Conservation (phyloP, 306 rosid species). For the Rosa persica region DNA sequence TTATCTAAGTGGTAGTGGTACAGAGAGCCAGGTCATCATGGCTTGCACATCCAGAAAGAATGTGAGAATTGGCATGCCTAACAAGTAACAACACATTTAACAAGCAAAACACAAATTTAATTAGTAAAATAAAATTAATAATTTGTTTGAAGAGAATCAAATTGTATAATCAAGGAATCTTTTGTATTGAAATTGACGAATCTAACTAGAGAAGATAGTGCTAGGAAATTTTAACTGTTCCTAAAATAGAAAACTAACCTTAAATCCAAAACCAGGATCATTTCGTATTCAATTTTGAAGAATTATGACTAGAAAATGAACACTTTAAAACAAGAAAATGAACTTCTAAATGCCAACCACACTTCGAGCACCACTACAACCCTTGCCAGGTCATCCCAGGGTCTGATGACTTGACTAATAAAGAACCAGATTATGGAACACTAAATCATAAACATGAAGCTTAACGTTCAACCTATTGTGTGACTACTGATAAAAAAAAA, state of each 20-base stretch:
- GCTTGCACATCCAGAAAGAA: not conserved
- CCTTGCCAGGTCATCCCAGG: slow-evolving; percentile 6
- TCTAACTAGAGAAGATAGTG: not conserved
- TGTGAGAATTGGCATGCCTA: not conserved
- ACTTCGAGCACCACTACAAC: not conserved
- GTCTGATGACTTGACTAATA: not conserved
- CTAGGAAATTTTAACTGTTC: not conserved
- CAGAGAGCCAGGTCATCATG: not conserved
- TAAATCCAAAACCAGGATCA: not conserved
- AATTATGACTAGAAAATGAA: too few relatives aligned
- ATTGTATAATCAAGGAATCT: not conserved
- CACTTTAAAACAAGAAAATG: too few relatives aligned
- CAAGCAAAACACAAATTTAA: not conserved
- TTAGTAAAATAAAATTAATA: not conserved
- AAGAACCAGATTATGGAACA: not conserved
- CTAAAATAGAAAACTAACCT: too few relatives aligned
- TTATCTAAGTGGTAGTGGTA: not conserved
- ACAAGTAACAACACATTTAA: not conserved
- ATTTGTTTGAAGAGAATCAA: not conserved
- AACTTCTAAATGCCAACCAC: too few relatives aligned
- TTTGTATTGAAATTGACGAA: not conserved
- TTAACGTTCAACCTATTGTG: not conserved
- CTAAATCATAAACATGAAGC: not conserved
- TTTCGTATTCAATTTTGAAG: not conserved
- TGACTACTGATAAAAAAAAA: not conserved